Percentiles rank a stretch among this genome's conserved stretches.
Evolutionary conservation across 805 yeast genomes (phyloP).

Genomic region (Nematodospora valgi): DNA sequence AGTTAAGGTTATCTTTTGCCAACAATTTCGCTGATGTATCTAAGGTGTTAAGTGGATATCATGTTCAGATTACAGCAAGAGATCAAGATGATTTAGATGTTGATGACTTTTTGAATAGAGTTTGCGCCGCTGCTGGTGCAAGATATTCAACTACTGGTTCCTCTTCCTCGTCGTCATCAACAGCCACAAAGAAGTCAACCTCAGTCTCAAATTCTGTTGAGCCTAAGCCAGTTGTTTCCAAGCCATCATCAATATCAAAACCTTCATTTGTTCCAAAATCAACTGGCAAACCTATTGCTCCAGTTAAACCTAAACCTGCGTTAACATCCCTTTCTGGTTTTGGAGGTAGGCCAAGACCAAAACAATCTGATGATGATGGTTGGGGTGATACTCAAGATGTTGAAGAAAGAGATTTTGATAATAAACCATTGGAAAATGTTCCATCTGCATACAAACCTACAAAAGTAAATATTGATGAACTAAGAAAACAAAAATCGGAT

Average conservation of each 20-base stretch:
- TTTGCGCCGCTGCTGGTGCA: slow-evolving; percentile 93
- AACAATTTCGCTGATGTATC: slow-evolving; percentile 74
- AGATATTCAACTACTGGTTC: slow-evolving; percentile 57
- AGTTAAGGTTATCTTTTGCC: slow-evolving; percentile 72
- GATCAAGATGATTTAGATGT: slow-evolving; percentile 86
- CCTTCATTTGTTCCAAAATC: slow-evolving; percentile 31
- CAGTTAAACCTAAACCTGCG: slow-evolving; percentile 30
- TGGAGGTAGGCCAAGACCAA: slow-evolving; percentile 12
- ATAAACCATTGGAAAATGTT: slow-evolving; percentile 48
- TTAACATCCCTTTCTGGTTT: slow-evolving; percentile 18
- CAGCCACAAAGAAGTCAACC: slow-evolving; percentile 15
- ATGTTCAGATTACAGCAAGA: slow-evolving; percentile 96
- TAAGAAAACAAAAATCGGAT: slow-evolving; percentile 48
- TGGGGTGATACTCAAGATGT: slow-evolving; percentile 70
- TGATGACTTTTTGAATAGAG: slow-evolving; percentile 66
- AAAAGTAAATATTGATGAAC: slow-evolving; percentile 54
- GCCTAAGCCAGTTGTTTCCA: slow-evolving; percentile 24
- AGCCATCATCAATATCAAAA: slow-evolving; percentile 20
- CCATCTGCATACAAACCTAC: slow-evolving; percentile 68
- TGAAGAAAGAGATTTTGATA: slow-evolving; percentile 49
- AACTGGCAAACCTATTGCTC: slow-evolving; percentile 39
- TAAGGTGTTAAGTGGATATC: slow-evolving; percentile 73
- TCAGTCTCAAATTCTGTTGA: slow-evolving; percentile 23
- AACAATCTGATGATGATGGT: slow-evolving; percentile 46
- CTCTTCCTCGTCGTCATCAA: slow-evolving; percentile 4